These are phyloP conservation scores for Debaryomyces tyrocola DNA, from an alignment of 805 yeast species.

Conservation along the genomic window DNA sequence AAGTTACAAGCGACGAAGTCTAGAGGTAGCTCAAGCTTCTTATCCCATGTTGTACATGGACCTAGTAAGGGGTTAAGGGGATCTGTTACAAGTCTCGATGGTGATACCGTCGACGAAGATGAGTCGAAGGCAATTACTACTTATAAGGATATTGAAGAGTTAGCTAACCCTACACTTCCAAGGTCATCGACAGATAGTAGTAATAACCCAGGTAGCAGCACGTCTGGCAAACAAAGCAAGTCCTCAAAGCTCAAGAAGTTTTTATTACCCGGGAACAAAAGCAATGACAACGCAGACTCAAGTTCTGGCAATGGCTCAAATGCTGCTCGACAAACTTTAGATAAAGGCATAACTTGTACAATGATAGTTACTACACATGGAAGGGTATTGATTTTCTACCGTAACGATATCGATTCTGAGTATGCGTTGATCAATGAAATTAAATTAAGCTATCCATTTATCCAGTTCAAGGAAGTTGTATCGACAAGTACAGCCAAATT, in stretches of 20 bases:
- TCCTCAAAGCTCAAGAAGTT: conserved; percentile 17
- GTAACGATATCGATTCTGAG: conserved; percentile 38
- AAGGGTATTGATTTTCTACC: conserved; percentile 54
- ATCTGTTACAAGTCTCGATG: conserved; percentile 1
- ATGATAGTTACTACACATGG: conserved; percentile 63
- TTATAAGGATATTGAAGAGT: conserved; percentile 20
- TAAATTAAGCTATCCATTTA: conserved; percentile 50
- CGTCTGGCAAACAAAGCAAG: conserved; percentile 5
- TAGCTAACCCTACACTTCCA: conserved; percentile 3
- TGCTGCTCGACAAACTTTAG: conserved; percentile 16
- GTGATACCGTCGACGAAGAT: conserved; percentile 42
- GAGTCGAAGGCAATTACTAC: conserved; percentile 71
- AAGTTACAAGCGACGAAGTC: conserved; percentile 19
- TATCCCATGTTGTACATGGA: conserved; percentile 42
- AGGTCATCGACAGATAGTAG: background rate
- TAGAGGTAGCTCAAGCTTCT: conserved; percentile 25
- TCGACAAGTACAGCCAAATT: conserved; percentile 29
- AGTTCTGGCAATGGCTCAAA: background rate
- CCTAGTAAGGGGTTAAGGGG: conserved; percentile 24
- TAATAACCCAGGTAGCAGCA: background rate
- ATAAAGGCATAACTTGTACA: conserved; percentile 47
- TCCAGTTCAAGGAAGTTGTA: conserved; percentile 60
- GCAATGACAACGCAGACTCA: conserved; percentile 3
- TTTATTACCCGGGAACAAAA: conserved; percentile 10
- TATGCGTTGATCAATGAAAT: conserved; percentile 56